Evolutionary conservation across 208 protist species (phyloP).

Genomic region (Leishmania major): DNA sequence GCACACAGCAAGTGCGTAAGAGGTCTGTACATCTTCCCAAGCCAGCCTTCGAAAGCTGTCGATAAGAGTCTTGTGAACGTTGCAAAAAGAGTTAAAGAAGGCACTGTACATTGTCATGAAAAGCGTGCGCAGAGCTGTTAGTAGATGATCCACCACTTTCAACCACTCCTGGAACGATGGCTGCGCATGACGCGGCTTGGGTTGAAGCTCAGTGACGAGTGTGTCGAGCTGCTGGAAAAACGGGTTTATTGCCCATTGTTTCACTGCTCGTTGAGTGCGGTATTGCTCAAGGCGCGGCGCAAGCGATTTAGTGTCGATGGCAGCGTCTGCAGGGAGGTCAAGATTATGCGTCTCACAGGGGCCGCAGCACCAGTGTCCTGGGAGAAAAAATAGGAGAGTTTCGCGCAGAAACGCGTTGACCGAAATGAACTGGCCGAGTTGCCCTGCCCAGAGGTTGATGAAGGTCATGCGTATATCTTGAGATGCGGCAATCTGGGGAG

Average conservation of each 20-base stretch:
- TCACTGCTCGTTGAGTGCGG: not conserved
- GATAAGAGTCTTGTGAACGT: not conserved
- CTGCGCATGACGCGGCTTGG: constrained; percentile 2
- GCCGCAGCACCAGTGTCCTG: constrained; percentile 8
- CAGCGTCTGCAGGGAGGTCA: not conserved
- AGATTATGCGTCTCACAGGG: constrained; percentile 10
- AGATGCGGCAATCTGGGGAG: not conserved
- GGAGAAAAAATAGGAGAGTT: constrained; percentile 13
- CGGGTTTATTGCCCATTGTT: not conserved
- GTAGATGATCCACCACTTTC: not conserved
- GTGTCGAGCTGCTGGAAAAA: constrained; percentile 4
- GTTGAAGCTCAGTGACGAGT: constrained; percentile 7
- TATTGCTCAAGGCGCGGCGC: not conserved
- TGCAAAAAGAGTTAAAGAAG: constrained; percentile 11
- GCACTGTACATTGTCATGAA: constrained; percentile 1
- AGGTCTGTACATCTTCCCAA: constrained; percentile 1
- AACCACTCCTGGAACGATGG: constrained; percentile 2
- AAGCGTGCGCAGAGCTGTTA: not conserved
- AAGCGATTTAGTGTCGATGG: not conserved
- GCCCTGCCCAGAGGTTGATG: constrained; percentile 9
- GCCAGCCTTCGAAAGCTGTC: not conserved
- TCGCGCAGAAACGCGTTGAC: not conserved
- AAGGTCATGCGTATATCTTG: constrained; percentile 3
- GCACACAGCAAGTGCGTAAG: constrained; percentile 12
- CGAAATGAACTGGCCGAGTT: not conserved